Conservation (phyloP, 306 rosid genomes). For the Echinosophora koreensis region DNA sequence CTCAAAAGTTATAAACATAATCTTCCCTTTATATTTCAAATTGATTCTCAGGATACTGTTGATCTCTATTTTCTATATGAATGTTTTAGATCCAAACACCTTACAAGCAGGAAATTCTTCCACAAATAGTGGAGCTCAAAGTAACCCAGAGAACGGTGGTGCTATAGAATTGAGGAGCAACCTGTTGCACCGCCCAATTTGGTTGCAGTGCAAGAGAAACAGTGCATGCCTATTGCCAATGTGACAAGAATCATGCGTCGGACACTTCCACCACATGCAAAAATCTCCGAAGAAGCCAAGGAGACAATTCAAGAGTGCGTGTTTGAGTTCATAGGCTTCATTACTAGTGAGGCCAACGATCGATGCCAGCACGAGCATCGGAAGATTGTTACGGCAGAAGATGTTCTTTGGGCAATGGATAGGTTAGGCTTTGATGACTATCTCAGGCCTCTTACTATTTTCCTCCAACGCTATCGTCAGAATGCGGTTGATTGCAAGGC, state of each 20-base stretch:
- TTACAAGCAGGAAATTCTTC: background rate
- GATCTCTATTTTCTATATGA: background rate
- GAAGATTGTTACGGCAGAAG: slow-evolving; percentile 63
- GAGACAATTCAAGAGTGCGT: slow-evolving; percentile 64
- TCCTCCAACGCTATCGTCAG: slow-evolving; percentile 51
- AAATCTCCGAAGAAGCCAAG: slow-evolving; percentile 65
- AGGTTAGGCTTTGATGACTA: slow-evolving; percentile 71
- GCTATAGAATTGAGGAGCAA: background rate
- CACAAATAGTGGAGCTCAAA: background rate
- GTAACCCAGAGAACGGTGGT: background rate
- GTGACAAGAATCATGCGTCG: slow-evolving; percentile 70
- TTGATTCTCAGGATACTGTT: background rate
- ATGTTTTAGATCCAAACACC: background rate
- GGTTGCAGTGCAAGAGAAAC: slow-evolving; percentile 57
- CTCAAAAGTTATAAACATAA: no score
- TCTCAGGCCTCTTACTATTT: slow-evolving; percentile 59
- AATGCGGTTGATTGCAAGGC: background rate
- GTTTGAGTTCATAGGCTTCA: slow-evolving; percentile 66
- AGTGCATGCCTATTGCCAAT: slow-evolving; percentile 55
- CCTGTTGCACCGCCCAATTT: background rate
- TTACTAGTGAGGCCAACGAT: slow-evolving; percentile 67
- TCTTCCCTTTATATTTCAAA: no score
- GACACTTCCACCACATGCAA: slow-evolving; percentile 59
- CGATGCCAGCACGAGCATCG: slow-evolving; percentile 64
- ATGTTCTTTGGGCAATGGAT: slow-evolving; percentile 66